Conservation (phyloP, 257 asterid species). For the Solanum dulcamara region DNA sequence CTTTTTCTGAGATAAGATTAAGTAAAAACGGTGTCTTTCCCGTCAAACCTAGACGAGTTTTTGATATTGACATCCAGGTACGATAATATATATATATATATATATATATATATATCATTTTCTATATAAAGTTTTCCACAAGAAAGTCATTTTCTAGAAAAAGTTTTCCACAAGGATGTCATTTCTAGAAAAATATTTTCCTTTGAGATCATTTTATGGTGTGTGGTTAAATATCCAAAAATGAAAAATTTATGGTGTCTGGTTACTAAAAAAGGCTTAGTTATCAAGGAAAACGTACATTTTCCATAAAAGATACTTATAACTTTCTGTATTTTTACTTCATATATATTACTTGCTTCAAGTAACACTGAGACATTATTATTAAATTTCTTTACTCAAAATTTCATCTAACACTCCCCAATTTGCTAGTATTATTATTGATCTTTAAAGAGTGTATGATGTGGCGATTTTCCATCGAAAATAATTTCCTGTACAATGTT, state of each 20-base stretch:
- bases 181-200: not conserved
- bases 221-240: not conserved
- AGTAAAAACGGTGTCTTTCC: not conserved
- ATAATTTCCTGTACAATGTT: not conserved
- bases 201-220: not conserved
- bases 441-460: not conserved
- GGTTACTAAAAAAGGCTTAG: not conserved
- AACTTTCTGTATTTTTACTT: not conserved
- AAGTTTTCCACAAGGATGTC: not conserved
- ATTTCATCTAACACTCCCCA: not conserved
- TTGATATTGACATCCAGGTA: conserved; percentile 11
- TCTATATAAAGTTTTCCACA: not conserved
- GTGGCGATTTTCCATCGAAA: not conserved
- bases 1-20: conserved; percentile 9
- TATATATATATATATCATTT: not conserved
- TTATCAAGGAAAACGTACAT: not conserved
- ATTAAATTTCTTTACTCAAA: not conserved
- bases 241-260: not conserved
- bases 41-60: not conserved
- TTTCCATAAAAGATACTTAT: not conserved
- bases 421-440: not conserved
- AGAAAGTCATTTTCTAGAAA: not conserved
- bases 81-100: not conserved
- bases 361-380: not conserved
- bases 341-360: not conserved